Evolutionary conservation across 2,329 filamentous ascomycete species (phyloP), one percentile per base, ranked within the genome.

Genomic region (Lachnellula subtilissima): DNA sequence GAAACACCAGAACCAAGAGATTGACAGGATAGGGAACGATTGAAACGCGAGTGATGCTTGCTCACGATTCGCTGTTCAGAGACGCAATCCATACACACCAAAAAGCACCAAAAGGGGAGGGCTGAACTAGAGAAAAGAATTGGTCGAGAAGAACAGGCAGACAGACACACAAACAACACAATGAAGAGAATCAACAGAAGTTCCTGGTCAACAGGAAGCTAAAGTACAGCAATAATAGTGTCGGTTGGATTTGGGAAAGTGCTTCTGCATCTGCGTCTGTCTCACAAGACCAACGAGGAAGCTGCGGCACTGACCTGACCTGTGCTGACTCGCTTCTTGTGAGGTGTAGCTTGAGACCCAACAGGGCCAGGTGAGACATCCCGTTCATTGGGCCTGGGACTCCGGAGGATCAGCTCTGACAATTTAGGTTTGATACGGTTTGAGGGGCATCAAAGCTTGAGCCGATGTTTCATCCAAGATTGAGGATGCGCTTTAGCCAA

Each of bases 1-100:
- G 54, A 60, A 55, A 58, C 55, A 58, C 52, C 49, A 60, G 57
- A 56, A 56, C 64, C 62, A 65, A 66, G 56, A 65, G 62, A 64
- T 53, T 50, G 59, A 63, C 25, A 48, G 51, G 54, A 61, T 59
- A 48, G 39, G 52, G 60, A 56, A 48, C 54, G 59, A 45, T 53
- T 61, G 66, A 67, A 68, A 65, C 63, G 56, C 46, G 39, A 58
- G 52, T 50, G 50, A 55, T 36, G 25, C 54, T 54, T 36, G 60
- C 57, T 61, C 61, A 57, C 35, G 35, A 35, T 36, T 22, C 15
- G n/a, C 22, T 17, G 17, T 19, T 48, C 43, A 35, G 52, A 61
- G 52, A 48, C 15, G 53, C 51, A 49, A 32, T 32, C 9, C 28
- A 32, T 25, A 46, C 52, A 46, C 40, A 56, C 39, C 17, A 53